Percentiles rank a stretch among this genome's conserved stretches.
phyloP scores from a whole-genome alignment of 2,329 filamentous ascomycete species.

The Lizonia empirigonia region DNA sequence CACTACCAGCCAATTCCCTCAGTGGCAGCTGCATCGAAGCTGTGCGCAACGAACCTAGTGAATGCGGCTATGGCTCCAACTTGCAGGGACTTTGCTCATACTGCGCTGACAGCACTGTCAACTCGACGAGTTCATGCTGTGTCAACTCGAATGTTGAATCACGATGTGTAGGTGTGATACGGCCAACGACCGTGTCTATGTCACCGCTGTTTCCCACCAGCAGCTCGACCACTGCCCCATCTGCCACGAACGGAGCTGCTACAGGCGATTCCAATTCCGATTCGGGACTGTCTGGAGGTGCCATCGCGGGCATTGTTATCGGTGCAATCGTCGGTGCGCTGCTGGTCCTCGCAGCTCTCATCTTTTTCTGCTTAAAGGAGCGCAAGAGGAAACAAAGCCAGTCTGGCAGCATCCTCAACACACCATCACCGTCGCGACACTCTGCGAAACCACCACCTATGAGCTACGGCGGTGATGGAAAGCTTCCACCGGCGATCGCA shows the following conservation, averaged over 20 bases:
- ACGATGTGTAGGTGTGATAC: constrained; percentile 74
- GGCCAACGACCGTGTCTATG: constrained; percentile 72
- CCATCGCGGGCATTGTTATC: constrained; percentile 88
- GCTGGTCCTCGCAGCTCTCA: constrained; percentile 69
- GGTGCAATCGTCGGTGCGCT: constrained; percentile 75
- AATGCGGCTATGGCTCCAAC: constrained; percentile 83
- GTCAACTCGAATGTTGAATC: constrained; percentile 76
- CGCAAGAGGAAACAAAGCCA: constrained; percentile 64
- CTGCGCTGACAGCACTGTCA: constrained; percentile 80
- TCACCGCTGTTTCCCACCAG: constrained; percentile 66
- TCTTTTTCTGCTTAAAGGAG: constrained; percentile 63
- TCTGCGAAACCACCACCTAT: constrained; percentile 42
- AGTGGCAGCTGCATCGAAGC: constrained; percentile 76
- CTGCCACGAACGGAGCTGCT: constrained; percentile 38
- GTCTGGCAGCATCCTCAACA: constrained; percentile 81
- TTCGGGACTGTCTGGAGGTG: constrained; percentile 73
- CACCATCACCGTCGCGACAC: constrained; percentile 70
- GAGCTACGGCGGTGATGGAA: constrained; percentile 50
- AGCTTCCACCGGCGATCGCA: constrained; percentile 58
- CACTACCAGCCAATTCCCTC: constrained; percentile 79
- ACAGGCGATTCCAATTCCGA: constrained; percentile 38
- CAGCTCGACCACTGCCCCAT: constrained; percentile 60
- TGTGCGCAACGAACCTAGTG: constrained; percentile 77
- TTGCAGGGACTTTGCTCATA: constrained; percentile 81
- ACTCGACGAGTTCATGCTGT: constrained; percentile 95